Conservation (phyloP, 306 rosid genomes). For the Fagus sylvatica region DNA sequence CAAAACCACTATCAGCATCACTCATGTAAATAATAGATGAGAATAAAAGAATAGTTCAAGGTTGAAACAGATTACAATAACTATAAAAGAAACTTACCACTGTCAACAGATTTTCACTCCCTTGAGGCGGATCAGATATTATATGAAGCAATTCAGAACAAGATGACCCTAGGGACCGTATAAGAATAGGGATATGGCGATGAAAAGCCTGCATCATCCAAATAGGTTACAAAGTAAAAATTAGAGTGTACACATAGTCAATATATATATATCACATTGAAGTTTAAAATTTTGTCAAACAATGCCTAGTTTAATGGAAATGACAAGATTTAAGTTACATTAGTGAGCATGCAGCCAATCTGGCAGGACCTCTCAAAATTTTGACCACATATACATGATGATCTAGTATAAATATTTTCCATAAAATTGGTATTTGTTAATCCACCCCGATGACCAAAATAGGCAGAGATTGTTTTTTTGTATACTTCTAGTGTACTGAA, state of each 20-base stretch:
- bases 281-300: neutral
- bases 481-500: too few species aligned
- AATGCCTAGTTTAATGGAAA: neutral
- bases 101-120: slow-evolving; percentile 90
- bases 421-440: neutral
- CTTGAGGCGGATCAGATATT: slow-evolving; percentile 97
- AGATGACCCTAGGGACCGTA: slow-evolving; percentile 88
- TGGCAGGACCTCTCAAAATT: neutral
- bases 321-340: neutral
- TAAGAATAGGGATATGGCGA: slow-evolving; percentile 84
- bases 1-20: slow-evolving; percentile 23
- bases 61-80: slow-evolving; percentile 19
- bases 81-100: slow-evolving; percentile 55
- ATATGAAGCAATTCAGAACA: slow-evolving; percentile 74
- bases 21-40: neutral
- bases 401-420: neutral
- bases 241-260: slow-evolving; percentile 7
- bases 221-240: slow-evolving; percentile 15
- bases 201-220: slow-evolving; percentile 78
- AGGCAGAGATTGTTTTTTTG: neutral
- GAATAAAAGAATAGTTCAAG: slow-evolving; percentile 10
- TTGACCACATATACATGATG: neutral
- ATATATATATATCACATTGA: neutral
- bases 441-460: neutral
- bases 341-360: neutral